Evolutionary conservation across 2,329 filamentous ascomycete genomes (phyloP).

Genomic region (Phyllosticta paracitricarpa): DNA sequence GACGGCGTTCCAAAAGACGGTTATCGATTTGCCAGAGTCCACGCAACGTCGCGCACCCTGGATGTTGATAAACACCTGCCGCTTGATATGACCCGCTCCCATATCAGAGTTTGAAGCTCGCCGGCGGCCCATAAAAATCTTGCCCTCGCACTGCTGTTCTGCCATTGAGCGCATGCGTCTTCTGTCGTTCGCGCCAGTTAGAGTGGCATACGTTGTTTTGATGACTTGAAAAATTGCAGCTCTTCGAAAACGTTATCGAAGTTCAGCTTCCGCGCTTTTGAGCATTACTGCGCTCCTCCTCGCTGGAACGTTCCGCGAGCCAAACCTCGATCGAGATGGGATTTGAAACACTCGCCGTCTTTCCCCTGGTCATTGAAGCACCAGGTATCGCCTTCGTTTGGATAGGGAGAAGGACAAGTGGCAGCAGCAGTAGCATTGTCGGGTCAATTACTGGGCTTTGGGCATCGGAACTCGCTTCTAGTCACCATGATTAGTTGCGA

Average conservation of each 20-base stretch:
- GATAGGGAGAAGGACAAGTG: too few relatives aligned
- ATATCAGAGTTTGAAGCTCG: not conserved
- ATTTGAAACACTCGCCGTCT: too few relatives aligned
- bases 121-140: not conserved
- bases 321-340: too few relatives aligned
- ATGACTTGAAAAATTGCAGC: not conserved
- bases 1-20: not conserved
- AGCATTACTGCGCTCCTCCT: too few relatives aligned
- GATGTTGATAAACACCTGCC: not conserved
- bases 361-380: too few relatives aligned
- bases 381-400: too few relatives aligned
- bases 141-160: not conserved
- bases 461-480: too few relatives aligned
- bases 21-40: not conserved
- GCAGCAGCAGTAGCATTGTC: too few relatives aligned
- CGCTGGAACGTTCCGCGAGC: too few relatives aligned
- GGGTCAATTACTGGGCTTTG: too few relatives aligned
- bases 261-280: not conserved
- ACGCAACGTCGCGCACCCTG: not conserved
- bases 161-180: fast-evolving
- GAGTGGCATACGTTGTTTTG: not conserved
- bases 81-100: not conserved
- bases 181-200: not conserved
- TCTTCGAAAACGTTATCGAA: not conserved
- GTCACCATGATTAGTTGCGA: too few relatives aligned